Percentiles rank a stretch among this genome's conserved stretches.
phyloP scores from a whole-genome alignment of 345 rosid species.

The Mallotus nudiflorus region DNA sequence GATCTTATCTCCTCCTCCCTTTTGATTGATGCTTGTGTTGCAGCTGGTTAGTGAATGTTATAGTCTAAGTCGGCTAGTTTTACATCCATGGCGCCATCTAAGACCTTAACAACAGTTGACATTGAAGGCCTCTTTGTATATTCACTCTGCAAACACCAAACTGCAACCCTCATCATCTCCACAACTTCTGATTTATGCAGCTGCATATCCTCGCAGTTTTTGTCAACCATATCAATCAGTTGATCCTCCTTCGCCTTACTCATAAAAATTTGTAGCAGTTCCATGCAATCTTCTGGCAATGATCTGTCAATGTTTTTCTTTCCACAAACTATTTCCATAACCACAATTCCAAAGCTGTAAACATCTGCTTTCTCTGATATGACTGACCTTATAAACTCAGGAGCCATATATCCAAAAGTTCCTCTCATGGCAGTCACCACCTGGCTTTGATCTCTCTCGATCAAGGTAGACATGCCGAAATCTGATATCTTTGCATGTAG shows the following conservation, averaged over 20 bases:
- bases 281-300: too few species aligned
- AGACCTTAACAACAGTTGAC: conserved; percentile 59
- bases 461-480: conserved; percentile 18
- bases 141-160: conserved; percentile 77
- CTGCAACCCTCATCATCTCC: conserved; percentile 51
- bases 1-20: not conserved
- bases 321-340: too few species aligned
- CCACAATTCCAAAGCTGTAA: conserved; percentile 71
- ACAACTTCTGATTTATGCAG: conserved; percentile 52
- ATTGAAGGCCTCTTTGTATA: too few species aligned
- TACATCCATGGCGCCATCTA: conserved; percentile 69
- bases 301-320: too few species aligned
- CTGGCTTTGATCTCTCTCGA: conserved; percentile 2
- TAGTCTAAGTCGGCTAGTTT: conserved; percentile 9
- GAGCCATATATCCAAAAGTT: conserved; percentile 27
- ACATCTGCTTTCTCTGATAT: conserved; percentile 69
- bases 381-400: conserved; percentile 13
- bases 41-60: not conserved
- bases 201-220: too few species aligned
- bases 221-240: too few species aligned
- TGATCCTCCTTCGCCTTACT: too few species aligned
- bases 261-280: too few species aligned
- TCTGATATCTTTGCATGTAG: conserved; percentile 27
- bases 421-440: conserved; percentile 15
- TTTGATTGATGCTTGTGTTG: not conserved